phyloP scores from a whole-genome alignment of 495 filamentous ascomycete genomes.

The Letharia columbiana region DNA sequence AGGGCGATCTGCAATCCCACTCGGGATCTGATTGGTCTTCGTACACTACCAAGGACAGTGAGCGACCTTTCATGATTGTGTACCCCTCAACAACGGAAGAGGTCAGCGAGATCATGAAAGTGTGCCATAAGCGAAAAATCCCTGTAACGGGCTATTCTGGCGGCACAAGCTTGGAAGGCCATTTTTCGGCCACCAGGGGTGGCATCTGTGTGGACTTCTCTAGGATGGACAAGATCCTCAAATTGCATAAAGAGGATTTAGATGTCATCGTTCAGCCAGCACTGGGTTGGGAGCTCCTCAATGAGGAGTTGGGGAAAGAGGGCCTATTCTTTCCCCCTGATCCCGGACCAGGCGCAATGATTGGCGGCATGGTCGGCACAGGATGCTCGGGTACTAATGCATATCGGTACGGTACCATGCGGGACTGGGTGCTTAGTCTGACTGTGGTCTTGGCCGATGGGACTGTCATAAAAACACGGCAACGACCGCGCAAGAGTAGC shows the following conservation, averaged over 20 bases:
- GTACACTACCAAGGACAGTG: slow-evolving; percentile 47
- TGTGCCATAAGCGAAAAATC: slow-evolving; percentile 61
- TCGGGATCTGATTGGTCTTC: slow-evolving; percentile 85
- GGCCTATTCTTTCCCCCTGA: slow-evolving; percentile 79
- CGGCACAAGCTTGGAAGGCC: slow-evolving; percentile 72
- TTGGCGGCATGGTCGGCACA: slow-evolving; percentile 71
- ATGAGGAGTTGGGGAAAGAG: slow-evolving; percentile 58
- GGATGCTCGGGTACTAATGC: slow-evolving; percentile 77
- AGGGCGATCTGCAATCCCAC: slow-evolving; percentile 59
- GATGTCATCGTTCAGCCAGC: slow-evolving; percentile 78
- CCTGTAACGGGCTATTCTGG: slow-evolving; percentile 70
- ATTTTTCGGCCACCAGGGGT: slow-evolving; percentile 64
- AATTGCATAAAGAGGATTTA: slow-evolving; percentile 62
- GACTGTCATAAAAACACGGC: slow-evolving; percentile 66
- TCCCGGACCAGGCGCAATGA: slow-evolving; percentile 60
- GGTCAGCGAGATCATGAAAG: slow-evolving; percentile 62
- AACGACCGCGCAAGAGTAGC: slow-evolving; percentile 66
- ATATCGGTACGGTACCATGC: slow-evolving; percentile 76
- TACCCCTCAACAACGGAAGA: slow-evolving; percentile 60
- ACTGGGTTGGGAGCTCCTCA: slow-evolving; percentile 70
- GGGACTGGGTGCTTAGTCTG: slow-evolving; percentile 76
- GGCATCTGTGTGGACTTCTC: slow-evolving; percentile 72
- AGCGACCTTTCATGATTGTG: slow-evolving; percentile 52
- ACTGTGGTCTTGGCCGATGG: slow-evolving; percentile 75
- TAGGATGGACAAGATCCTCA: slow-evolving; percentile 65